Conservation (phyloP, 768 basidiomycete genomes). For the Tricholoma saponaceum region DNA sequence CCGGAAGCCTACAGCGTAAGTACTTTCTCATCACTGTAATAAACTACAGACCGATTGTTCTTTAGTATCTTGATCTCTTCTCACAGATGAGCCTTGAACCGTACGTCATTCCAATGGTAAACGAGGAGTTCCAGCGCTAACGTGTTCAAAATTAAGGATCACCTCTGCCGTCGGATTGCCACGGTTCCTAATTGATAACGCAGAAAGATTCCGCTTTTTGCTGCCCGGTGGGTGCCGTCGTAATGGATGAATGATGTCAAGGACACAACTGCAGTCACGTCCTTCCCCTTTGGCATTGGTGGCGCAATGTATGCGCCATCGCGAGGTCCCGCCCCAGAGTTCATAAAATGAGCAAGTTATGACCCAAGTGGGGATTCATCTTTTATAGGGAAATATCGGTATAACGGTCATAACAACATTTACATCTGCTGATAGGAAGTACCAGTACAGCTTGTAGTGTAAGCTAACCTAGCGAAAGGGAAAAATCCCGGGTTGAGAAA, state of each 20-base stretch:
- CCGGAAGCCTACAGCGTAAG: conserved; percentile 57
- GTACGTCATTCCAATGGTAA: conserved; percentile 26
- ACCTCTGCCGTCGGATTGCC: conserved; percentile 50
- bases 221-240: conserved; percentile 53
- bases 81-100: conserved; percentile 50
- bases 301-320: neutral
- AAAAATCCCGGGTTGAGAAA: neutral
- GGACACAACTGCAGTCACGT: neutral
- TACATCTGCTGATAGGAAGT: neutral
- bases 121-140: neutral
- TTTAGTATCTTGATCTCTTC: conserved; percentile 49
- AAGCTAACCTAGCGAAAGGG: neutral
- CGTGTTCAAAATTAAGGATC: conserved; percentile 19
- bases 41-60: conserved; percentile 1
- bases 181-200: conserved; percentile 45
- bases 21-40: conserved; percentile 5
- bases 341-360: neutral
- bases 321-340: neutral
- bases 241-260: conserved; percentile 6
- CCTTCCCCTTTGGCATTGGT: neutral
- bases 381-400: neutral
- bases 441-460: neutral
- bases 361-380: neutral
- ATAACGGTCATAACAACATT: neutral
- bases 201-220: conserved; percentile 46